phyloP scores from a whole-genome alignment of 2,329 filamentous ascomycete genomes.

The Sporothrix pallida region DNA sequence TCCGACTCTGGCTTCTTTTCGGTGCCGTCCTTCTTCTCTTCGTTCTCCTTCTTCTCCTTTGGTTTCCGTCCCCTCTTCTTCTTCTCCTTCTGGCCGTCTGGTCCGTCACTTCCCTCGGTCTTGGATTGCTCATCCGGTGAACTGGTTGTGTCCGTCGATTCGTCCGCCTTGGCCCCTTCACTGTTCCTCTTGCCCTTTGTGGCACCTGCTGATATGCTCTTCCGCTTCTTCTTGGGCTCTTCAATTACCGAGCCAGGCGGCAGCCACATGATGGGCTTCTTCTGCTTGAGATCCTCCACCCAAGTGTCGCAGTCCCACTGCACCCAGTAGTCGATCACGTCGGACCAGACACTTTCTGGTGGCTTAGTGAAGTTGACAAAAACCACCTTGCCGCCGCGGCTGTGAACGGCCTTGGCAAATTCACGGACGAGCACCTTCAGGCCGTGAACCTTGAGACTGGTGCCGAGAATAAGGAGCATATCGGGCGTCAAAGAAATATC shows the following conservation, averaged over 20 bases:
- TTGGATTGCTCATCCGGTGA: neutral
- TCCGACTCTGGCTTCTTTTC: neutral
- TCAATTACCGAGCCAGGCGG: slow-evolving; percentile 51
- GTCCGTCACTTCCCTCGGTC: neutral
- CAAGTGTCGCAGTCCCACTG: slow-evolving; percentile 77
- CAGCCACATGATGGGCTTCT: slow-evolving; percentile 66
- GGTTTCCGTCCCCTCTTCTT: neutral
- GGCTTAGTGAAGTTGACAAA: slow-evolving; percentile 77
- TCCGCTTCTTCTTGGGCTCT: slow-evolving; percentile 48
- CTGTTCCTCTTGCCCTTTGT: slow-evolving; percentile 4
- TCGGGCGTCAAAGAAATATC: slow-evolving; percentile 70
- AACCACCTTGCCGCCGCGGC: slow-evolving; percentile 69
- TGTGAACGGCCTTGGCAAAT: slow-evolving; percentile 74
- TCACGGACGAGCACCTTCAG: slow-evolving; percentile 73
- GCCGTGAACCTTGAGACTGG: slow-evolving; percentile 72
- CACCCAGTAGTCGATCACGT: slow-evolving; percentile 75
- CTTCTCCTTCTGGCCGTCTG: neutral
- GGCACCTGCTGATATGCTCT: slow-evolving; percentile 42
- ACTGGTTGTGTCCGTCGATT: neutral
- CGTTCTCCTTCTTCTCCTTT: neutral
- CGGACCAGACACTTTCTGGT: slow-evolving; percentile 73
- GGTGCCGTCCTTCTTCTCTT: neutral
- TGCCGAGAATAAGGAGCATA: slow-evolving; percentile 72
- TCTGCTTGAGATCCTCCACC: slow-evolving; percentile 66
- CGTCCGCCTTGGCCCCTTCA: neutral